Conservation (phyloP, 345 rosid species). For the Eucalyptus tenuipes region DNA sequence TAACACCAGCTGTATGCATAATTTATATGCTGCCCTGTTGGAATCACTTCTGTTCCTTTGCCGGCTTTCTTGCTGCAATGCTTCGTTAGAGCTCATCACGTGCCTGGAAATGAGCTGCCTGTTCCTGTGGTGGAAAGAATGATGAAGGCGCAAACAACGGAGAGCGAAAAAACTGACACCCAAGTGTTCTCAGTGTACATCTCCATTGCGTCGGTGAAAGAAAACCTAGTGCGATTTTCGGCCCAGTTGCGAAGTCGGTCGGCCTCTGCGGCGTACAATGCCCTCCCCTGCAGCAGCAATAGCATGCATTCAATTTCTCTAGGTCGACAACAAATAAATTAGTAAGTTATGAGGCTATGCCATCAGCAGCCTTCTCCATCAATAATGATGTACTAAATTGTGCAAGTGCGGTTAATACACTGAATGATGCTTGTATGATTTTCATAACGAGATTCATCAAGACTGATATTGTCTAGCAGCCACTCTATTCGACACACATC, state of each 20-base stretch:
- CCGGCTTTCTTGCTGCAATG: background rate
- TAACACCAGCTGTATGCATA: background rate
- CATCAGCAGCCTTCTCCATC: background rate
- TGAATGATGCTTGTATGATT: background rate
- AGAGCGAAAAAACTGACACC: slow-evolving; percentile 91
- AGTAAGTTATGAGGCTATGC: background rate
- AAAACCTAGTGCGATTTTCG: slow-evolving; percentile 67
- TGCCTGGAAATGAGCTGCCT: slow-evolving; percentile 46
- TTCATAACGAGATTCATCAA: background rate
- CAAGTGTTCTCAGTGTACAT: slow-evolving; percentile 84
- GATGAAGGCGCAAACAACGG: slow-evolving; percentile 91
- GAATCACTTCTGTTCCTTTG: background rate
- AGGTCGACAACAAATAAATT: background rate
- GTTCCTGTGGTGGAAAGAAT: slow-evolving; percentile 58
- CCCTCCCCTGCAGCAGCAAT: slow-evolving; percentile 48
- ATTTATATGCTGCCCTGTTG: background rate
- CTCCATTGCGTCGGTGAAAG: slow-evolving; percentile 89
- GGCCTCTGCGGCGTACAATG: slow-evolving; percentile 86
- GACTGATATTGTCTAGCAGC: background rate
- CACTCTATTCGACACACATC: background rate
- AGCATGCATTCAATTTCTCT: background rate
- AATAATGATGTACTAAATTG: background rate
- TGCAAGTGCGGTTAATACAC: background rate
- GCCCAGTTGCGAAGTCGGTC: slow-evolving; percentile 90
- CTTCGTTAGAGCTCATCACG: slow-evolving; percentile 2